Percentiles rank a stretch among this genome's conserved stretches.
phyloP scores from a whole-genome alignment of 352 stramenopile genomes.

The Achlya hypogyna region DNA sequence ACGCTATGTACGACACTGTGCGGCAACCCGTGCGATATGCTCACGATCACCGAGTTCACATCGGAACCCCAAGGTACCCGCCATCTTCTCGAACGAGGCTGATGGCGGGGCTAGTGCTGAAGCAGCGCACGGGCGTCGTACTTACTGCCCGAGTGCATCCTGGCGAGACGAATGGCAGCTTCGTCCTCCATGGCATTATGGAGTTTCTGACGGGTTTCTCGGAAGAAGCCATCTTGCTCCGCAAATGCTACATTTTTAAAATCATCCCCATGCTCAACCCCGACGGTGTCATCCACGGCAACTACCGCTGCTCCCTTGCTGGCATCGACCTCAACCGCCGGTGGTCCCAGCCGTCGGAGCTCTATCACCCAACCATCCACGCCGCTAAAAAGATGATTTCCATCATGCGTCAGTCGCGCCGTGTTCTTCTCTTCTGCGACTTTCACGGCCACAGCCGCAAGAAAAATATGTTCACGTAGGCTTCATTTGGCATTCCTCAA shows the following conservation, averaged over 20 bases:
- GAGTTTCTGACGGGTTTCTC: slow-evolving; percentile 72
- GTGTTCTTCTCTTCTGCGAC: slow-evolving; percentile 74
- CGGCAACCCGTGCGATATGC: slow-evolving; percentile 77
- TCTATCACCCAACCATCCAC: slow-evolving; percentile 68
- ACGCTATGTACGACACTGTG: slow-evolving; percentile 76
- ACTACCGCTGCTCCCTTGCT: slow-evolving; percentile 81
- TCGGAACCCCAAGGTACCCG: slow-evolving; percentile 13
- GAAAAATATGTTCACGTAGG: slow-evolving; percentile 86
- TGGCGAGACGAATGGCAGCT: slow-evolving; percentile 84
- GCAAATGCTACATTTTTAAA: slow-evolving; percentile 82
- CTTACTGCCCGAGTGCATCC: slow-evolving; percentile 81
- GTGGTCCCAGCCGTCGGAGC: slow-evolving; percentile 42
- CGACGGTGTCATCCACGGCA: slow-evolving; percentile 88
- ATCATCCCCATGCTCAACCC: slow-evolving; percentile 91
- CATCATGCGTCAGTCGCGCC: slow-evolving; percentile 32
- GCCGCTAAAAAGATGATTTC: slow-evolving; percentile 68
- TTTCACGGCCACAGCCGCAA: slow-evolving; percentile 84
- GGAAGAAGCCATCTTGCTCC: slow-evolving; percentile 60
- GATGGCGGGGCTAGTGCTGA: slow-evolving; percentile 11
- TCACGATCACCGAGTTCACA: slow-evolving; percentile 81
- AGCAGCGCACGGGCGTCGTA: slow-evolving; percentile 48
- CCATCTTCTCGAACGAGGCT: neutral
- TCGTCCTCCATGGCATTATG: slow-evolving; percentile 84
- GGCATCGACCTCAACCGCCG: slow-evolving; percentile 83
- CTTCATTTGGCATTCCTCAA: neutral